phyloP scores from a whole-genome alignment of 805 yeast species.

The Myxozyma neotropica region DNA sequence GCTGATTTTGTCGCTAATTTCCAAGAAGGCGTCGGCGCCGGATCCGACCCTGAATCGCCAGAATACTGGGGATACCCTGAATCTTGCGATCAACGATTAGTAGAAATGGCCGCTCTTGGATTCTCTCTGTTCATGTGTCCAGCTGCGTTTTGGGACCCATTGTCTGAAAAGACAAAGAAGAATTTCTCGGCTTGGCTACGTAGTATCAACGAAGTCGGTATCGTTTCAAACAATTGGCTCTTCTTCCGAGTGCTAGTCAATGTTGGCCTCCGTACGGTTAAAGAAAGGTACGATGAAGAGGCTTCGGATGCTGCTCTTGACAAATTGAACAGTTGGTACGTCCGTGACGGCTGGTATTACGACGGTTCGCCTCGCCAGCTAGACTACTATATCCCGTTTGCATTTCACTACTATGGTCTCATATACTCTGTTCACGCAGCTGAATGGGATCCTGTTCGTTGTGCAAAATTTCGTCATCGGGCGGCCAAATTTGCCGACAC shows the following conservation, averaged over 20 bases:
- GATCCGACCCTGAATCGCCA: slow-evolving; percentile 39
- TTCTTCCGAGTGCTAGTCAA: slow-evolving; percentile 42
- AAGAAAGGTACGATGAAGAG: slow-evolving; percentile 28
- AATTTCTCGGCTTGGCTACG: slow-evolving; percentile 35
- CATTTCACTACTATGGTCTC: slow-evolving; percentile 42
- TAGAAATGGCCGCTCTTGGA: slow-evolving; percentile 43
- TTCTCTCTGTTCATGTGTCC: slow-evolving; percentile 38
- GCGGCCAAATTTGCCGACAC: slow-evolving; percentile 38
- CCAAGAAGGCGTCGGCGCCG: slow-evolving; percentile 39
- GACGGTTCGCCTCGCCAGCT: slow-evolving; percentile 39
- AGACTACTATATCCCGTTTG: slow-evolving; percentile 43
- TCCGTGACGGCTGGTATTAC: slow-evolving; percentile 43
- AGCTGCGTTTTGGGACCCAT: slow-evolving; percentile 41
- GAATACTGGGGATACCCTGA: slow-evolving; percentile 41
- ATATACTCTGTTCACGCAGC: slow-evolving; percentile 35
- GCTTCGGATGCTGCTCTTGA: slow-evolving; percentile 34
- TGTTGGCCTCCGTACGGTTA: slow-evolving; percentile 39
- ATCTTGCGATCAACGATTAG: slow-evolving; percentile 39
- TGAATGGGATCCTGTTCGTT: slow-evolving; percentile 28
- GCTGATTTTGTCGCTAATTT: slow-evolving; percentile 20
- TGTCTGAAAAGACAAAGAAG: slow-evolving; percentile 32
- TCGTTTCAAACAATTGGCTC: slow-evolving; percentile 39
- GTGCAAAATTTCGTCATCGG: slow-evolving; percentile 32
- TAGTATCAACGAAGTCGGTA: slow-evolving; percentile 33
- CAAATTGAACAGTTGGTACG: slow-evolving; percentile 36